Evolutionary conservation across 345 rosid genomes (phyloP).

Genomic region (Anacardium occidentale): DNA sequence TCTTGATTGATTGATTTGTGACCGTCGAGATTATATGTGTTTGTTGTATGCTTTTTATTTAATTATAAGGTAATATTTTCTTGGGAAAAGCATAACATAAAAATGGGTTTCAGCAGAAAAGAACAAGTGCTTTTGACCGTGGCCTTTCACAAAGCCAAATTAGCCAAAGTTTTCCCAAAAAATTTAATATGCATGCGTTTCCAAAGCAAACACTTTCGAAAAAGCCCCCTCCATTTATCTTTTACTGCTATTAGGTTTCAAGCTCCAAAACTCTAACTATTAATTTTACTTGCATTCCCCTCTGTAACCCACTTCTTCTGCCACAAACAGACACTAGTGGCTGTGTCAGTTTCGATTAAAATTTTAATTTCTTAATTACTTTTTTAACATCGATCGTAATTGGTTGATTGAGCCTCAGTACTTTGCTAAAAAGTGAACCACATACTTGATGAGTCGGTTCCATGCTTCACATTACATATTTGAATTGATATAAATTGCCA

Average conservation of each 20-base stretch:
- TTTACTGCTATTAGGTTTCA: too few species aligned
- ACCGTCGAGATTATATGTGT: conserved; percentile 3
- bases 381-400: background rate
- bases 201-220: background rate
- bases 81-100: conserved; percentile 27
- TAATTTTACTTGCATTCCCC: conserved; percentile 16
- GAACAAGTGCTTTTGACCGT: conserved; percentile 43
- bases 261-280: too few species aligned
- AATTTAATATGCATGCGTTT: background rate
- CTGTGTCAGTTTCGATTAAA: conserved; percentile 43
- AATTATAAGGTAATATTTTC: background rate
- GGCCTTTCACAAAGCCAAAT: conserved; percentile 2
- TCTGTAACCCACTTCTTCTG: conserved; percentile 33
- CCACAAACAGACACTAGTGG: conserved; percentile 45
- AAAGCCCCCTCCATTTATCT: too few species aligned
- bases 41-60: background rate
- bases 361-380: conserved; percentile 4
- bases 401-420: too few species aligned
- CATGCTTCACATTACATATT: conserved; percentile 21
- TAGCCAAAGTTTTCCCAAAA: conserved; percentile 21
- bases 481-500: conserved; percentile 25
- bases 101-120: conserved; percentile 35
- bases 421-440: too few species aligned
- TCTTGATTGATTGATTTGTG: background rate
- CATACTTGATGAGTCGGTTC: too few species aligned